phyloP scores from a whole-genome alignment of 108 stramenopile genomes.

The Skeletonema marinoi region DNA sequence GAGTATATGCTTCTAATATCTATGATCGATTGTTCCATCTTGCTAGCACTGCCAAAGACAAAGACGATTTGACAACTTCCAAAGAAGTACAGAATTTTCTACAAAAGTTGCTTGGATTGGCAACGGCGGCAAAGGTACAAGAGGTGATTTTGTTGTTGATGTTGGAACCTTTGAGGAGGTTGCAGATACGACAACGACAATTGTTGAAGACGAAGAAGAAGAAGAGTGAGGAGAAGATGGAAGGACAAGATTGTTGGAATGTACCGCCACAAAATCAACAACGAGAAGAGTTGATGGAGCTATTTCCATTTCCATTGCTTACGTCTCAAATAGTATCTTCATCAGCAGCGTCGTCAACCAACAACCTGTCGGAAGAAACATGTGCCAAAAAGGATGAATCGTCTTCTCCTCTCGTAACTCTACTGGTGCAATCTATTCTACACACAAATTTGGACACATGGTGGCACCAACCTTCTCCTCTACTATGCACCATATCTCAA shows the following conservation, averaged over 20 bases:
- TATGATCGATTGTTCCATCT: constrained; percentile 34
- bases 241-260: not conserved
- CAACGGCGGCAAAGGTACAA: constrained; percentile 23
- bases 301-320: constrained; percentile 15
- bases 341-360: not conserved
- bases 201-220: not conserved
- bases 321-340: not conserved
- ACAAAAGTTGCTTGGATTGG: constrained; percentile 22
- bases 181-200: not conserved
- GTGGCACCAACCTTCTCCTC: constrained; percentile 38
- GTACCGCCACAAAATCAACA: not conserved
- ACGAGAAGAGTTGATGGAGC: not conserved
- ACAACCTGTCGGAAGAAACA: constrained; percentile 11
- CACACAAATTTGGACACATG: constrained; percentile 2
- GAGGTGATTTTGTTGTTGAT: constrained; percentile 33
- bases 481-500: constrained; percentile 31
- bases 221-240: not conserved
- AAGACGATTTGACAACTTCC: not conserved
- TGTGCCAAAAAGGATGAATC: not conserved
- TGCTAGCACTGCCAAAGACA: not conserved
- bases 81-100: constrained; percentile 6
- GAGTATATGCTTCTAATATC: constrained; percentile 31
- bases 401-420: not conserved
- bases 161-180: constrained; percentile 30
- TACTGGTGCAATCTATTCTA: constrained; percentile 3